Evolutionary conservation across 306 rosid species (phyloP).

Genomic region (Hippophae tibetana): DNA sequence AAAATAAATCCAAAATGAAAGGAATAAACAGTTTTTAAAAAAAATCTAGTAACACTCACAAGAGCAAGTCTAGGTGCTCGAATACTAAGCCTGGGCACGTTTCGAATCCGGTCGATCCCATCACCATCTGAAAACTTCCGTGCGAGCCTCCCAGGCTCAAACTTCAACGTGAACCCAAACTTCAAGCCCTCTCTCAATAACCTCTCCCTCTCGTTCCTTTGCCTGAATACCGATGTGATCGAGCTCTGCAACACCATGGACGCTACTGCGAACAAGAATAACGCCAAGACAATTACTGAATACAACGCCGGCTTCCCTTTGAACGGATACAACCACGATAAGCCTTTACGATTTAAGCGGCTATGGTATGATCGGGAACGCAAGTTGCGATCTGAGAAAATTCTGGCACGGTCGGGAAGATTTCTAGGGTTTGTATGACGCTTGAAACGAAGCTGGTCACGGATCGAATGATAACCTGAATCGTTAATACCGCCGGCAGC

Average conservation of each 20-base stretch:
- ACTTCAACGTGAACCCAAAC: slow-evolving; percentile 68
- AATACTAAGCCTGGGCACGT: slow-evolving; percentile 45
- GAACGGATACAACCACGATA: slow-evolving; percentile 39
- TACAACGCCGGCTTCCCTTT: slow-evolving; percentile 55
- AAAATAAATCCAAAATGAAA: not conserved
- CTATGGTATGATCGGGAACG: slow-evolving; percentile 51
- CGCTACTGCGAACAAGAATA: slow-evolving; percentile 56
- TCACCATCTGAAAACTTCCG: slow-evolving; percentile 36
- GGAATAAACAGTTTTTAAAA: not conserved
- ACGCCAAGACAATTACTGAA: slow-evolving; percentile 39
- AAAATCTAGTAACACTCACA: slow-evolving; percentile 41
- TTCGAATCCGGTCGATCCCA: slow-evolving; percentile 61
- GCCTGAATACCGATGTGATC: slow-evolving; percentile 52
- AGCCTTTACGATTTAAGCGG: slow-evolving; percentile 71
- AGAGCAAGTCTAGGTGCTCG: slow-evolving; percentile 80
- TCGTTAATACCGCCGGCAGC: slow-evolving; percentile 30
- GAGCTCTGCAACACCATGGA: slow-evolving; percentile 86
- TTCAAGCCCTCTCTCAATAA: slow-evolving; percentile 30
- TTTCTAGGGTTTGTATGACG: slow-evolving; percentile 65
- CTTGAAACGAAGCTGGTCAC: slow-evolving; percentile 58
- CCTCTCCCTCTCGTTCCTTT: slow-evolving; percentile 33
- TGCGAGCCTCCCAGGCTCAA: slow-evolving; percentile 51
- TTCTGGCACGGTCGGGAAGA: slow-evolving; percentile 20
- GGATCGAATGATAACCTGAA: slow-evolving; percentile 55
- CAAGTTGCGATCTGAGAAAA: slow-evolving; percentile 36